Percentiles rank a stretch among this genome's conserved stretches.
phyloP scores from a whole-genome alignment of 1,284 basidiomycete genomes.

The Puccinia horiana region DNA sequence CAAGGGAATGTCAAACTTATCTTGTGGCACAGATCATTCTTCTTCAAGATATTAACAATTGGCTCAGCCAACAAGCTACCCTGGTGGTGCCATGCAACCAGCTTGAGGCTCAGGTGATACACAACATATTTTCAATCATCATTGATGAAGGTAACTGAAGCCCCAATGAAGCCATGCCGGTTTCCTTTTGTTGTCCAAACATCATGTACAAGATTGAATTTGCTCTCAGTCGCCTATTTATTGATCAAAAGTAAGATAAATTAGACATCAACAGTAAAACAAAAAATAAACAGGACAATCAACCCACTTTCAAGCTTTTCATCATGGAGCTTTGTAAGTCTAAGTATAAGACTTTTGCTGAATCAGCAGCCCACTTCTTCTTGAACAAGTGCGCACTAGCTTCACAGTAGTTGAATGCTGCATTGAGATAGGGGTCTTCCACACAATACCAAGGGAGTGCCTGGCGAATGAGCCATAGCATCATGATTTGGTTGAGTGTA shows the following conservation, averaged over 20 bases:
- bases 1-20: background rate
- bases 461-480: slow-evolving; percentile 6
- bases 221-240: slow-evolving; percentile 3
- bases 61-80: background rate
- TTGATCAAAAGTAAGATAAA: background rate
- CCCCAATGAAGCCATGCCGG: slow-evolving; percentile 12
- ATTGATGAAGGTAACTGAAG: slow-evolving; percentile 3
- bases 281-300: background rate
- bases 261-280: background rate
- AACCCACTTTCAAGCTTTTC: background rate
- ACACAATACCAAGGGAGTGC: slow-evolving; percentile 8
- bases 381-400: background rate
- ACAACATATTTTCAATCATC: background rate
- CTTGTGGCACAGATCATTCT: background rate
- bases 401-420: background rate
- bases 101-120: background rate
- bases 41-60: background rate
- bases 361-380: background rate
- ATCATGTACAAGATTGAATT: slow-evolving; percentile 29
- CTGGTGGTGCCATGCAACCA: slow-evolving; percentile 6
- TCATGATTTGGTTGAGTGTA: background rate
- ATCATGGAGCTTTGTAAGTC: background rate
- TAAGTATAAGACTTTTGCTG: background rate
- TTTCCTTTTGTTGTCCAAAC: slow-evolving; percentile 28
- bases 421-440: background rate